These are phyloP conservation scores for Microbotryomycetes sp. DNA, from an alignment of 1,284 basidiomycete genomes.

Conservation along the genomic window DNA sequence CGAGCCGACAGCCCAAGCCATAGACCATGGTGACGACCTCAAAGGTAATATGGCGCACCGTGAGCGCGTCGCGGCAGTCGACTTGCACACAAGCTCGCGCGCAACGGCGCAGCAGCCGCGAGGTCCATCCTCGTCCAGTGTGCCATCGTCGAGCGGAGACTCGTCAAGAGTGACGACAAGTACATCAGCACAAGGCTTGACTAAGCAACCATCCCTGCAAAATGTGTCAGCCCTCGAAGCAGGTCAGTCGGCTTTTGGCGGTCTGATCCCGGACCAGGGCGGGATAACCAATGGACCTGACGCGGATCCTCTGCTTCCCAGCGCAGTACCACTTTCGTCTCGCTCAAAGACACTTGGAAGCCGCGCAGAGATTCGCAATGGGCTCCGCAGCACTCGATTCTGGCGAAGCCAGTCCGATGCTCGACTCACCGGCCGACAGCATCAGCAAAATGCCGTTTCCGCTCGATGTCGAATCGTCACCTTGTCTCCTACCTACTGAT, in stretches of 20 bases:
- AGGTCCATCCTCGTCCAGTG: neutral
- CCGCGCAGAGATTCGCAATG: neutral
- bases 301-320: neutral
- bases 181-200: neutral
- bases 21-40: no score
- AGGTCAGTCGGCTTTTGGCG: neutral
- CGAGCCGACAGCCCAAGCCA: no score
- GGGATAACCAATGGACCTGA: neutral
- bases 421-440: neutral
- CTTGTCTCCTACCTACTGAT: no score
- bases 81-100: no score
- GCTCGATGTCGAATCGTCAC: neutral
- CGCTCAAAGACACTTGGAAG: neutral
- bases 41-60: no score
- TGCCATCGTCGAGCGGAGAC: neutral
- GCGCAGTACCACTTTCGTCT: neutral
- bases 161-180: neutral
- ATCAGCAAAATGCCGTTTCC: neutral
- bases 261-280: neutral
- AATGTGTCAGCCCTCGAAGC: neutral
- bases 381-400: neutral
- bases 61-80: no score
- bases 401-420: neutral
- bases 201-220: neutral
- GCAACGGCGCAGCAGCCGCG: neutral